phyloP scores from a whole-genome alignment of 2,329 filamentous ascomycete genomes.

The Fusarium sp. region DNA sequence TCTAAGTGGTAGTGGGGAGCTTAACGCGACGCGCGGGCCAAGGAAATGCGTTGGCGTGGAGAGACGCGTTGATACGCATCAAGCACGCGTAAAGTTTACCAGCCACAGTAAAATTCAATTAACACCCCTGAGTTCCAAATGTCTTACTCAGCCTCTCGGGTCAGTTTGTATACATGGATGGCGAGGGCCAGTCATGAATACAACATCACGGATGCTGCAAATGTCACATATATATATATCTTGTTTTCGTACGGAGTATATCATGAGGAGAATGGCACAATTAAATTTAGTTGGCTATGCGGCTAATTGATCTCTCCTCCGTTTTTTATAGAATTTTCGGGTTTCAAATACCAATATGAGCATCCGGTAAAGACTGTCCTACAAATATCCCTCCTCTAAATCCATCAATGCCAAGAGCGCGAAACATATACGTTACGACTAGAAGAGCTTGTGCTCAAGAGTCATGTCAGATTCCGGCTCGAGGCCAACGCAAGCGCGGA shows the following conservation, averaged over 20 bases:
- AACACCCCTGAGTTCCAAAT: neutral
- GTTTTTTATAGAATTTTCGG: slow-evolving; percentile 1
- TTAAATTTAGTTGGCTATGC: slow-evolving; percentile 37
- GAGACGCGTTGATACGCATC: slow-evolving; percentile 40
- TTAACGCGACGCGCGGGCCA: slow-evolving; percentile 46
- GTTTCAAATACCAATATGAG: neutral
- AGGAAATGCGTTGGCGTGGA: slow-evolving; percentile 34
- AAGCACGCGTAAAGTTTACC: slow-evolving; percentile 16
- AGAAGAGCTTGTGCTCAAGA: slow-evolving; percentile 97
- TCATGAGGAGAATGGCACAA: slow-evolving; percentile 32
- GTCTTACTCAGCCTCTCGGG: neutral
- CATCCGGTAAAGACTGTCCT: slow-evolving; percentile 30
- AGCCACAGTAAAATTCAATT: slow-evolving; percentile 7
- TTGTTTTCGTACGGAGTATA: neutral
- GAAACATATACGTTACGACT: slow-evolving; percentile 41
- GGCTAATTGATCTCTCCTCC: slow-evolving; percentile 27
- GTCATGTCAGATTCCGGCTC: slow-evolving; percentile 99
- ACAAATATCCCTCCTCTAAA: slow-evolving; percentile 1
- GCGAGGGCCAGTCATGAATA: neutral
- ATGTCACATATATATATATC: neutral
- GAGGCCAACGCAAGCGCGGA: slow-evolving; percentile 95
- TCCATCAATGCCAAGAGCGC: neutral
- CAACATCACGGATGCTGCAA: too few species aligned
- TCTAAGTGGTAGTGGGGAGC: slow-evolving; percentile 42
- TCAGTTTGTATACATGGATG: too few species aligned